phyloP scores from a whole-genome alignment of 176 grass and related monocot genomes.

The Zea luxurians region DNA sequence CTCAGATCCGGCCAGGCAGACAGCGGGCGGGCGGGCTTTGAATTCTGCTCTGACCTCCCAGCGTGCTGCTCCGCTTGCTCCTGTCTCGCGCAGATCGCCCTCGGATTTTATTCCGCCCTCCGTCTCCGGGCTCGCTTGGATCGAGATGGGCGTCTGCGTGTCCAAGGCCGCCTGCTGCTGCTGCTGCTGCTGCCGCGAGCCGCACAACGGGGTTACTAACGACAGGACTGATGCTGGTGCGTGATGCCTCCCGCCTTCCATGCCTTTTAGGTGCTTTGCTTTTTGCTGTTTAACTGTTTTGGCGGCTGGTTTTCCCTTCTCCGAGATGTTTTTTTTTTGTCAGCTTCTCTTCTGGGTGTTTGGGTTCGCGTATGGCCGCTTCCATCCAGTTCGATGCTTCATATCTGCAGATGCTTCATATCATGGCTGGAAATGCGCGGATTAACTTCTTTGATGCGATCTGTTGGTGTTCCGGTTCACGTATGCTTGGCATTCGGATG shows the following conservation, averaged over 20 bases:
- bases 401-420: conserved; percentile 17
- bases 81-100: too few relatives aligned
- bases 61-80: too few relatives aligned
- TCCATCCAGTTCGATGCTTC: conserved; percentile 8
- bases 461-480: neutral
- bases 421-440: neutral
- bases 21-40: too few relatives aligned
- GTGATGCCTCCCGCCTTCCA: conserved; percentile 24
- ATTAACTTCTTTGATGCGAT: neutral
- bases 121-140: conserved; percentile 3
- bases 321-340: neutral
- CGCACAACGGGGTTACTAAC: conserved; percentile 49
- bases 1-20: too few relatives aligned
- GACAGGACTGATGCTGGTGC: conserved; percentile 52
- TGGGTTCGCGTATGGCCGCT: neutral
- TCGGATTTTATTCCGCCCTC: too few relatives aligned
- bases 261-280: neutral
- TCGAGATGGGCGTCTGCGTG: conserved; percentile 70
- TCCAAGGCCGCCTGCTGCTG: conserved; percentile 43
- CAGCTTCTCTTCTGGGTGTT: neutral
- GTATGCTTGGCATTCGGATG: too few relatives aligned
- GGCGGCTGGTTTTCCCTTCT: neutral
- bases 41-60: too few relatives aligned
- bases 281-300: conserved; percentile 1
- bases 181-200: conserved; percentile 61